Conservation (phyloP, 257 asterid genomes). For the Ophiorrhiza pumila region DNA sequence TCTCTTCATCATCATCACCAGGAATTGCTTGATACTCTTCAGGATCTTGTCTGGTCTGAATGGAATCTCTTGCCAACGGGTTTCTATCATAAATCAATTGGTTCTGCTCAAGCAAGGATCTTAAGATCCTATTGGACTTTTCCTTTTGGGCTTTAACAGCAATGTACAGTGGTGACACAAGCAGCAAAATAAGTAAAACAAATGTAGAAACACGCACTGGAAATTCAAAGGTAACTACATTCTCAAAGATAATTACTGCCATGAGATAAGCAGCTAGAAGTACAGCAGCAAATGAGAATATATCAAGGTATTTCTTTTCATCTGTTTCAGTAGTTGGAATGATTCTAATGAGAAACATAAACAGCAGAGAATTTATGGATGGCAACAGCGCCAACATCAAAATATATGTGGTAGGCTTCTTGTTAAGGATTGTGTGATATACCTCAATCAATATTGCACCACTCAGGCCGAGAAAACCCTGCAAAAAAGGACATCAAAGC, state of each 20-base stretch:
- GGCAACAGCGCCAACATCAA: conserved; percentile 77
- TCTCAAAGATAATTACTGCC: conserved; percentile 55
- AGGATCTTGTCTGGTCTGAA: conserved; percentile 27
- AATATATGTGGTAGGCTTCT: conserved; percentile 58
- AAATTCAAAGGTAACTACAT: conserved; percentile 38
- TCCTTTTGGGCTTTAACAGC: conserved; percentile 58
- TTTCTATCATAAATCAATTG: conserved; percentile 31
- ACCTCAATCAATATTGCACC: conserved; percentile 87
- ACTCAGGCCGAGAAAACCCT: conserved; percentile 96
- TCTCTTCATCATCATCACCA: conserved; percentile 35
- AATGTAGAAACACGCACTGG: conserved; percentile 40
- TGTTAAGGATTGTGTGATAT: conserved; percentile 56
- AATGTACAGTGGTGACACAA: conserved; percentile 47
- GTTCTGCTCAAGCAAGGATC: conserved; percentile 76
- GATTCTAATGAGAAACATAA: conserved; percentile 69
- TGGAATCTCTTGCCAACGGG: conserved; percentile 20
- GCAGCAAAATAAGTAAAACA: conserved; percentile 49
- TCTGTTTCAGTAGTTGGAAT: conserved; percentile 49
- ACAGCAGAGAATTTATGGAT: conserved; percentile 50
- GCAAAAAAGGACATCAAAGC: conserved; percentile 14
- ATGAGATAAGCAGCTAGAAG: conserved; percentile 69
- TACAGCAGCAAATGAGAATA: conserved; percentile 57
- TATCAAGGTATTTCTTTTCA: conserved; percentile 65
- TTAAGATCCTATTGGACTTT: conserved; percentile 46
- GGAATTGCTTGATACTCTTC: conserved; percentile 41